phyloP scores from a whole-genome alignment of 176 grass and related monocot genomes.

The Olyra latifolia region DNA sequence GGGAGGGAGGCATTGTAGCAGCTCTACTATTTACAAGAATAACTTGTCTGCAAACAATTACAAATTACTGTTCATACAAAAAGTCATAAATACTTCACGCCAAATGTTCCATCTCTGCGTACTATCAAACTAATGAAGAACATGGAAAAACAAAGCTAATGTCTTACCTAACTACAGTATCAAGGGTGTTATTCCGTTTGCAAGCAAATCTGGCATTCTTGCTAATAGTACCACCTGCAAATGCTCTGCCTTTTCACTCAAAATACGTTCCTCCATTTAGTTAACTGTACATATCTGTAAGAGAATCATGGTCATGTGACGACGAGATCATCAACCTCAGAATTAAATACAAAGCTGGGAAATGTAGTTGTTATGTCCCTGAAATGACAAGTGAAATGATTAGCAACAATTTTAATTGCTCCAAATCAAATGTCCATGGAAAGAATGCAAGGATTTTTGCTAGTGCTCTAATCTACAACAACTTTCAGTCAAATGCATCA shows the following conservation, averaged over 20 bases:
- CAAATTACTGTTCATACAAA: neutral
- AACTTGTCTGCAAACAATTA: neutral
- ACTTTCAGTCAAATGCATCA: neutral
- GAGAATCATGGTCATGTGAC: slow-evolving; percentile 47
- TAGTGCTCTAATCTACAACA: neutral
- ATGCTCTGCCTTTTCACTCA: slow-evolving; percentile 14
- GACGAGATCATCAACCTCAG: slow-evolving; percentile 79
- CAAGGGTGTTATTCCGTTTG: neutral
- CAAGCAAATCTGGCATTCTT: neutral
- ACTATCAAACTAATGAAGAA: slow-evolving; percentile 11
- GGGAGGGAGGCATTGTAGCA: neutral
- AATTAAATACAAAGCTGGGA: slow-evolving; percentile 93
- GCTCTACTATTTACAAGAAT: neutral
- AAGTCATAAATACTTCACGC: neutral
- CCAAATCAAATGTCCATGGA: slow-evolving; percentile 19
- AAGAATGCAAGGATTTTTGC: neutral
- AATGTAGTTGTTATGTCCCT: slow-evolving; percentile 99
- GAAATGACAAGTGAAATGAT: slow-evolving; percentile 25
- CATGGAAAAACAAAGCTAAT: slow-evolving; percentile 14
- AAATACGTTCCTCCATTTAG: neutral
- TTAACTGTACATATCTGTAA: slow-evolving; percentile 40
- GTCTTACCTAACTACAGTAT: slow-evolving; percentile 2
- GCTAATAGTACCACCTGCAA: neutral
- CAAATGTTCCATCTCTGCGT: neutral
- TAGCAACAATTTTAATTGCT: neutral